Evolutionary conservation across 2,329 filamentous ascomycete species (phyloP).

Genomic region (Dryadomyces quercus-mongolicae): DNA sequence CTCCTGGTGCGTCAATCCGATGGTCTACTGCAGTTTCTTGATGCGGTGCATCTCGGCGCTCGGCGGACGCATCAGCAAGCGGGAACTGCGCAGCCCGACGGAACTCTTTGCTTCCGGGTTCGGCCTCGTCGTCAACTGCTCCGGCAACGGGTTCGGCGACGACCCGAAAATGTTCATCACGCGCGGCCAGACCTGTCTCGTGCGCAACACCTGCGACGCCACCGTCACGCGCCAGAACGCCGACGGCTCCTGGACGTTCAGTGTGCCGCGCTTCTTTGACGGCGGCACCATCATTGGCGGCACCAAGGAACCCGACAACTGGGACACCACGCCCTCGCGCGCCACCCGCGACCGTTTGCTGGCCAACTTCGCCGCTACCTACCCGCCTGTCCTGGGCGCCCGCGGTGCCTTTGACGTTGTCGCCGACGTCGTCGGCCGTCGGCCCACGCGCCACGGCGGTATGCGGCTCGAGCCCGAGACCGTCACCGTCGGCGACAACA

Average conservation of each 20-base stretch:
- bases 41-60: conserved; percentile 26
- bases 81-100: conserved; percentile 22
- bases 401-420: conserved; percentile 10
- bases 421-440: conserved; percentile 30
- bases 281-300: conserved; percentile 56
- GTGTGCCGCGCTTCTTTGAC: conserved; percentile 46
- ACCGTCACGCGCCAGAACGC: conserved; percentile 48
- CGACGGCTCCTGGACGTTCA: conserved; percentile 52
- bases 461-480: conserved; percentile 41
- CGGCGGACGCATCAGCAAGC: conserved; percentile 23
- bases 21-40: conserved; percentile 38
- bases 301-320: conserved; percentile 49
- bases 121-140: conserved; percentile 30
- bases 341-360: conserved; percentile 37
- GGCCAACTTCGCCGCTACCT: conserved; percentile 20
- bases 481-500: conserved; percentile 15
- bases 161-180: conserved; percentile 27
- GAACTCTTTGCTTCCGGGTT: conserved; percentile 22
- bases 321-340: conserved; percentile 34
- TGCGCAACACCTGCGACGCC: conserved; percentile 24
- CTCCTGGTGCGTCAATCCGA: conserved; percentile 42
- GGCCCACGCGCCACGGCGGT: conserved; percentile 32
- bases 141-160: conserved; percentile 29
- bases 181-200: conserved; percentile 33
- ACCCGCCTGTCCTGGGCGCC: conserved; percentile 23